Conservation (phyloP, 2,329 filamentous ascomycete genomes). For the Ophiostoma quercus region DNA sequence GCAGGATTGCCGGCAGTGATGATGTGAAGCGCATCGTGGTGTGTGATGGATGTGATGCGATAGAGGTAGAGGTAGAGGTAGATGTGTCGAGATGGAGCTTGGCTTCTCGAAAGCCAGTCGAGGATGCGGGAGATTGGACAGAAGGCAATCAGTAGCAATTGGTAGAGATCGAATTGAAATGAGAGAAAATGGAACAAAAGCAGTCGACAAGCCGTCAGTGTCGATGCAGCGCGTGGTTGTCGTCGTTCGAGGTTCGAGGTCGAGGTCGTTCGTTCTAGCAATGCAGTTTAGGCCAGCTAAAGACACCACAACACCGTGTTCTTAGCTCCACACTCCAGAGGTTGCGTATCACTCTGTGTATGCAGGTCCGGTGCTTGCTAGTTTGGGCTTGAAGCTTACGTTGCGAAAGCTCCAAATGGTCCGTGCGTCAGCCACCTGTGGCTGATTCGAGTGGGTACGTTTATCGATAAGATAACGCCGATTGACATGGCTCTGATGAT, state of each 20-base stretch:
- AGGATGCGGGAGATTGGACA: conserved; percentile 16
- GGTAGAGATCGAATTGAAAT: not conserved
- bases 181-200: conserved; percentile 6
- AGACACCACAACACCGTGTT: conserved; percentile 33
- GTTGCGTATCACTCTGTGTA: conserved; percentile 27
- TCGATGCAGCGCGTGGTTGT: conserved; percentile 22
- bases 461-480: not conserved
- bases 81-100: conserved; percentile 21
- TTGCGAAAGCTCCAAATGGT: conserved; percentile 7
- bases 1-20: conserved; percentile 53
- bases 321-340: conserved; percentile 26
- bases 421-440: conserved; percentile 15
- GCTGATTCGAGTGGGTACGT: not conserved
- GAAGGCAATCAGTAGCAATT: not conserved
- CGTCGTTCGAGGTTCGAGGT: conserved; percentile 4
- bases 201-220: conserved; percentile 23
- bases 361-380: conserved; percentile 13
- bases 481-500: not conserved
- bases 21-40: conserved; percentile 43
- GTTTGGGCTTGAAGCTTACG: conserved; percentile 15
- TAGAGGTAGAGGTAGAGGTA: conserved; percentile 17
- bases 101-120: conserved; percentile 29
- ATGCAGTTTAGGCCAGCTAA: conserved; percentile 19
- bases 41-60: not conserved
- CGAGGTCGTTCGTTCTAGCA: not conserved